Conservation (phyloP, 1,139 yeast genomes). For the Suhomyces taliae region DNA sequence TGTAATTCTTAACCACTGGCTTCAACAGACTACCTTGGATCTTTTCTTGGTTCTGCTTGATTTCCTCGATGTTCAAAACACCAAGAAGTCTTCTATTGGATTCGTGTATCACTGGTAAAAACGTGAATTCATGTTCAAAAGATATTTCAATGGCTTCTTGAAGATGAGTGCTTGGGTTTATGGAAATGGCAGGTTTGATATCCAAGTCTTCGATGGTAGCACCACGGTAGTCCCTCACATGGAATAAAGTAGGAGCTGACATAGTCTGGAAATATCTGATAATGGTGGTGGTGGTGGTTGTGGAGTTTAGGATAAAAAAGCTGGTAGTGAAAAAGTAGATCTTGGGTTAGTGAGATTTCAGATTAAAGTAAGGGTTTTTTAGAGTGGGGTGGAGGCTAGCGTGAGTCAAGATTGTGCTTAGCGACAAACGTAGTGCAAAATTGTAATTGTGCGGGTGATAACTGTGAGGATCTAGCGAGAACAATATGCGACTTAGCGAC, state of each 20-base stretch:
- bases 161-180: constrained; percentile 53
- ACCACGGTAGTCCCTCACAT: constrained; percentile 44
- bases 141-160: constrained; percentile 49
- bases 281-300: not conserved
- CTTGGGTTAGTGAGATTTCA: too few species aligned
- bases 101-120: constrained; percentile 58
- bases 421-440: too few species aligned
- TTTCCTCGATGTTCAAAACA: constrained; percentile 52
- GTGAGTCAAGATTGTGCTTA: too few species aligned
- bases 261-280: not conserved
- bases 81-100: constrained; percentile 52
- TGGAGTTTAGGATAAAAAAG: not conserved
- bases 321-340: not conserved
- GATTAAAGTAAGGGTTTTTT: too few species aligned
- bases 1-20: constrained; percentile 38
- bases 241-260: constrained; percentile 23
- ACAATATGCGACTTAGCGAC: too few species aligned
- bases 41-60: constrained; percentile 27
- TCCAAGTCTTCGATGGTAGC: constrained; percentile 65
- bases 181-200: constrained; percentile 59
- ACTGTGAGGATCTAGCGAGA: too few species aligned
- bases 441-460: too few species aligned
- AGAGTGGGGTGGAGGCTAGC: too few species aligned
- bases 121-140: constrained; percentile 57
- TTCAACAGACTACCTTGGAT: constrained; percentile 25